A percentile compares a stretch with the other conserved stretches of the same genome.
Evolutionary conservation across 2,329 filamentous ascomycete species (phyloP).

Genomic region (Aureobasidium sp.): DNA sequence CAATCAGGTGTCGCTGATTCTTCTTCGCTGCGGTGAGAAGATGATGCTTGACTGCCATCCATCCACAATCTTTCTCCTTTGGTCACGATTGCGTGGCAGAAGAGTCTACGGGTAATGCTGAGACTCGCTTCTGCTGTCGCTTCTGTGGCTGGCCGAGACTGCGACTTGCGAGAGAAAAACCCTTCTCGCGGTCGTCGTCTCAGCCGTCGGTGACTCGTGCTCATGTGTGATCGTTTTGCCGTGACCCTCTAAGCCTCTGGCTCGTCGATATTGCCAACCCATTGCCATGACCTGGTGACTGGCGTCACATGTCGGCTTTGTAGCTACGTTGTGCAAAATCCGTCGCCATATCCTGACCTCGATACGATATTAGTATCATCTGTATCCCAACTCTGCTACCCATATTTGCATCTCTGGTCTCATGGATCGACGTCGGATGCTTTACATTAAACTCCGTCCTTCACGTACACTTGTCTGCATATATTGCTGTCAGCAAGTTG

Average conservation of each 20-base stretch:
- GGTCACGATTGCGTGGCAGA: not conserved
- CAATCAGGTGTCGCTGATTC: slow-evolving; percentile 86
- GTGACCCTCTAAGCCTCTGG: not conserved
- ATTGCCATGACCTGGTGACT: not conserved
- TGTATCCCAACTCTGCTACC: no score
- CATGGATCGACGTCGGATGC: not conserved
- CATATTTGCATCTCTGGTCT: no score
- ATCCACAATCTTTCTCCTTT: slow-evolving; percentile 22
- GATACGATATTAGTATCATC: no score
- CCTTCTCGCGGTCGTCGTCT: not conserved
- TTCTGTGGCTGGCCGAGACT: not conserved
- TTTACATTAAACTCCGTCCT: not conserved
- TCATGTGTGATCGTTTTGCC: not conserved
- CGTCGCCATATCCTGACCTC: no score
- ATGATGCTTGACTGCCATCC: slow-evolving; percentile 89
- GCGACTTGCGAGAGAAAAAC: slow-evolving; percentile 1
- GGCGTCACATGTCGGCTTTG: not conserved
- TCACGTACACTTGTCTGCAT: no score
- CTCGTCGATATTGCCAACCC: not conserved
- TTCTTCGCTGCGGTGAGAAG: slow-evolving; percentile 22
- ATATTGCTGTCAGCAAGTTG: no score
- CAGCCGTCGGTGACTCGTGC: not conserved
- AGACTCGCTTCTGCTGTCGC: not conserved
- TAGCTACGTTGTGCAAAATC: not conserved
- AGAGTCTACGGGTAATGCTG: not conserved